These are phyloP conservation scores for Psilocybe subaeruginosa DNA, from an alignment of 768 basidiomycete species.

Conservation along the genomic window DNA sequence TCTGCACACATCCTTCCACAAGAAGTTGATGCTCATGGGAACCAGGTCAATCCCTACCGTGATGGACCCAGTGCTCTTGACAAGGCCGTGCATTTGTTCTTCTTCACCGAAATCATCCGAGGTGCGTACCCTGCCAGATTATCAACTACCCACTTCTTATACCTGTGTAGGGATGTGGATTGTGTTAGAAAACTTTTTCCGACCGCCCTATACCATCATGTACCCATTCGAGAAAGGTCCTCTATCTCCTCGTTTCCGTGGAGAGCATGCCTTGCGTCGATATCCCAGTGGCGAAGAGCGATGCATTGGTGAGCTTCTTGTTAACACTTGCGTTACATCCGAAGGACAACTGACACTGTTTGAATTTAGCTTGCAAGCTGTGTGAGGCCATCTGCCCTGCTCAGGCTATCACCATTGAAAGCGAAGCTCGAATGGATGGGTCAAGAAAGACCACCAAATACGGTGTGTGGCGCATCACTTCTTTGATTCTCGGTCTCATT, in stretches of 20 bases:
- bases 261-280: slow-evolving; percentile 94
- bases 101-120: slow-evolving; percentile 97
- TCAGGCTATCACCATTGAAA: slow-evolving; percentile 99
- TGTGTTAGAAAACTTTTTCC: slow-evolving; percentile 88
- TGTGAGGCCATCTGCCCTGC: slow-evolving; percentile 99
- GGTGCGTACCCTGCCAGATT: slow-evolving; percentile 51
- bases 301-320: slow-evolving; percentile 81
- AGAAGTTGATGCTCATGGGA: slow-evolving; percentile 45
- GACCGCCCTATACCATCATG: slow-evolving; percentile 98
- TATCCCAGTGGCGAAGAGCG: slow-evolving; percentile 99
- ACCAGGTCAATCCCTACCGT: slow-evolving; percentile 69
- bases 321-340: neutral
- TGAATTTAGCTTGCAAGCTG: slow-evolving; percentile 85
- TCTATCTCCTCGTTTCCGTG: slow-evolving; percentile 95
- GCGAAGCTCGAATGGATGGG: slow-evolving; percentile 93
- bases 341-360: neutral
- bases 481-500: slow-evolving; percentile 6
- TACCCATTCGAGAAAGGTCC: slow-evolving; percentile 99
- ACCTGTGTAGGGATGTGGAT: slow-evolving; percentile 89
- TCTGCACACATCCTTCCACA: slow-evolving; percentile 22
- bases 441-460: slow-evolving; percentile 98
- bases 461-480: slow-evolving; percentile 49
- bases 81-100: slow-evolving; percentile 95
- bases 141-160: slow-evolving; percentile 14
- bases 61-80: slow-evolving; percentile 89